These are phyloP conservation scores for Curvularia sp. DNA, from an alignment of 2,329 filamentous ascomycete genomes.

Conservation along the genomic window DNA sequence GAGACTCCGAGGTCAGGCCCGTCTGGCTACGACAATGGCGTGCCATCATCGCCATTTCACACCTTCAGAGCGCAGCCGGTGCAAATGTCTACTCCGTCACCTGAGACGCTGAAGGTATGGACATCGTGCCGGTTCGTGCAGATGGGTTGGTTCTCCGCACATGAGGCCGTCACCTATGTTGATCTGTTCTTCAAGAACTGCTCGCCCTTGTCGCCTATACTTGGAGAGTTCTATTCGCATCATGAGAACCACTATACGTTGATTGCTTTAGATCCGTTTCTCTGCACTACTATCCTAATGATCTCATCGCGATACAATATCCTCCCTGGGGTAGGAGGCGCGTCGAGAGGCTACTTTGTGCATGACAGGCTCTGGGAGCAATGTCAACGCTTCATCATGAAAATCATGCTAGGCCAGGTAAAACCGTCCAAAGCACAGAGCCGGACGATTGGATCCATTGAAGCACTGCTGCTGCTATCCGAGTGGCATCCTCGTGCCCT, in stretches of 20 bases:
- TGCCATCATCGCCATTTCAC: constrained; percentile 39
- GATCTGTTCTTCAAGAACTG: constrained; percentile 62
- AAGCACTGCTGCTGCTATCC: constrained; percentile 61
- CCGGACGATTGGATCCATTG: constrained; percentile 61
- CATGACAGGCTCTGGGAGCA: constrained; percentile 63
- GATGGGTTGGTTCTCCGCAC: constrained; percentile 63
- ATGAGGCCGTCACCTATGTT: constrained; percentile 61
- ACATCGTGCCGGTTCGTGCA: constrained; percentile 60
- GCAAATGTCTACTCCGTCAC: constrained; percentile 49
- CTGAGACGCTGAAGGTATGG: constrained; percentile 56
- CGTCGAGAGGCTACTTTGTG: constrained; percentile 60
- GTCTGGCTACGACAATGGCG: constrained; percentile 31
- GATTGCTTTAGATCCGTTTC: constrained; percentile 59
- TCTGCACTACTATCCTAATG: constrained; percentile 62
- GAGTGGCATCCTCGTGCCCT: constrained; percentile 65
- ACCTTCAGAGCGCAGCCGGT: constrained; percentile 47
- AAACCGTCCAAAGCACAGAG: constrained; percentile 59
- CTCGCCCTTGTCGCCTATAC: constrained; percentile 59
- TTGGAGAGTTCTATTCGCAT: constrained; percentile 58
- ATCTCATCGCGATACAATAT: constrained; percentile 61
- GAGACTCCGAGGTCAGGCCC: constrained; percentile 46
- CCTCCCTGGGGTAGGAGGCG: constrained; percentile 48
- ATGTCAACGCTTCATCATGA: constrained; percentile 61
- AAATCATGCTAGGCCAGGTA: constrained; percentile 62
- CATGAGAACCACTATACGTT: constrained; percentile 58